A percentile compares a stretch with the other conserved stretches of the same genome.
phyloP scores from a whole-genome alignment of 768 basidiomycete species.

The Lactarius deliciosus region DNA sequence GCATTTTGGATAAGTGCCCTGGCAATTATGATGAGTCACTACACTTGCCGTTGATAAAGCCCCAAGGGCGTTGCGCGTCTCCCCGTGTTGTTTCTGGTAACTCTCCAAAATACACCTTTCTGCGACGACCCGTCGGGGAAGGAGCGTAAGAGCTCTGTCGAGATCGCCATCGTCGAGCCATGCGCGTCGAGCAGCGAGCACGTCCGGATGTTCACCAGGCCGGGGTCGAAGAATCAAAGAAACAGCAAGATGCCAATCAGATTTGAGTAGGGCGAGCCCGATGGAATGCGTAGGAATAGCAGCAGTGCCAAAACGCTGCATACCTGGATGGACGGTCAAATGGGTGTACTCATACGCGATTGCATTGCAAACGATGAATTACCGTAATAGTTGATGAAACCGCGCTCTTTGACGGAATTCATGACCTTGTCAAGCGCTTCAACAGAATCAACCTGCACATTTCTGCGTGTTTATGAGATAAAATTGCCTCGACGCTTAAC shows the following conservation, averaged over 20 bases:
- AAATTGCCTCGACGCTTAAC: constrained; percentile 3
- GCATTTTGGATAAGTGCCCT: not conserved
- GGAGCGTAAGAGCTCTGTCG: constrained; percentile 75
- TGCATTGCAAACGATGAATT: constrained; percentile 15
- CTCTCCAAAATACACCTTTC: constrained; percentile 91
- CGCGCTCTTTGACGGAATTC: constrained; percentile 72
- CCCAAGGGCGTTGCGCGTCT: constrained; percentile 81
- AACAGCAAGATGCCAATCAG: constrained; percentile 88
- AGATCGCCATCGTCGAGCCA: constrained; percentile 85
- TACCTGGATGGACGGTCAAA: constrained; percentile 50
- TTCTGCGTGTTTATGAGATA: constrained; percentile 47
- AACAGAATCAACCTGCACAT: constrained; percentile 74
- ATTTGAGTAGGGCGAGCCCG: constrained; percentile 83
- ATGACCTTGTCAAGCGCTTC: constrained; percentile 74
- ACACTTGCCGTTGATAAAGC: constrained; percentile 76
- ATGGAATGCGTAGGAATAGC: constrained; percentile 94
- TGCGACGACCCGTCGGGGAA: constrained; percentile 91
- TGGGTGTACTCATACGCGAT: not conserved
- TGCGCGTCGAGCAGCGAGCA: constrained; percentile 76
- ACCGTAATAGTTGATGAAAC: constrained; percentile 99
- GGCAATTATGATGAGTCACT: not conserved
- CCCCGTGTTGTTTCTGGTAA: constrained; percentile 76
- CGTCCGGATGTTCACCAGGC: constrained; percentile 91
- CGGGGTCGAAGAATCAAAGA: constrained; percentile 78
- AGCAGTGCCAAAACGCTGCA: constrained; percentile 99